Percentiles rank a stretch among this genome's conserved stretches.
Evolutionary conservation across 1,284 basidiomycete species (phyloP).

Genomic region (Malassezia yamatoensis): DNA sequence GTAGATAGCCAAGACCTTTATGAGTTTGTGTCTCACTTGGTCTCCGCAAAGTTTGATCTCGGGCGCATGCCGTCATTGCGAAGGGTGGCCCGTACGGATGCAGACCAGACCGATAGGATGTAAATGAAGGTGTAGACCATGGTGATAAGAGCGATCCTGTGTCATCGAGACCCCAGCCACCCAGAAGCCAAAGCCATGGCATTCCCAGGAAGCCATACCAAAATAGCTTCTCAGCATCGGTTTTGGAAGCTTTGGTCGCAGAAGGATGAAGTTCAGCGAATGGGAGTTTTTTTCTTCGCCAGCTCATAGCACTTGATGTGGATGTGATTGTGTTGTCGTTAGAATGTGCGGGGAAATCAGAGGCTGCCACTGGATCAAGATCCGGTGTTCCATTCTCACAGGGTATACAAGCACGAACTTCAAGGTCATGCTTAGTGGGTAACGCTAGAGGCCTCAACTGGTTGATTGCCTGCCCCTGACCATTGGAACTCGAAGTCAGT

Average conservation of each 20-base stretch:
- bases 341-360: not conserved
- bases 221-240: constrained; percentile 10
- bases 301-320: not conserved
- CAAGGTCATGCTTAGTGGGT: not conserved
- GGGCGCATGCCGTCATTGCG: not conserved
- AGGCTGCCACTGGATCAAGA: not conserved
- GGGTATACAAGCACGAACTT: not conserved
- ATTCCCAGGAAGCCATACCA: constrained; percentile 20
- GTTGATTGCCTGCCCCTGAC: not conserved
- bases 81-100: constrained; percentile 18
- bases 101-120: constrained; percentile 8
- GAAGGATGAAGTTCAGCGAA: constrained; percentile 13
- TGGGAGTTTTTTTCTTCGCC: constrained; percentile 2
- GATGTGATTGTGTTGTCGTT: constrained; percentile 1
- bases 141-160: constrained; percentile 7
- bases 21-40: not conserved
- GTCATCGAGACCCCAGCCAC: constrained; percentile 18
- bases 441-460: constrained; percentile 7
- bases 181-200: constrained; percentile 23
- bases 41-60: not conserved
- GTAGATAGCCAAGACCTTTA: not conserved
- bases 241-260: not conserved
- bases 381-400: not conserved
- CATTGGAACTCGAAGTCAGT: not conserved
- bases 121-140: constrained; percentile 16